These are phyloP conservation scores for Planoprotostelium fungivorum DNA, from an alignment of 78 protist genomes.

Conservation along the genomic window DNA sequence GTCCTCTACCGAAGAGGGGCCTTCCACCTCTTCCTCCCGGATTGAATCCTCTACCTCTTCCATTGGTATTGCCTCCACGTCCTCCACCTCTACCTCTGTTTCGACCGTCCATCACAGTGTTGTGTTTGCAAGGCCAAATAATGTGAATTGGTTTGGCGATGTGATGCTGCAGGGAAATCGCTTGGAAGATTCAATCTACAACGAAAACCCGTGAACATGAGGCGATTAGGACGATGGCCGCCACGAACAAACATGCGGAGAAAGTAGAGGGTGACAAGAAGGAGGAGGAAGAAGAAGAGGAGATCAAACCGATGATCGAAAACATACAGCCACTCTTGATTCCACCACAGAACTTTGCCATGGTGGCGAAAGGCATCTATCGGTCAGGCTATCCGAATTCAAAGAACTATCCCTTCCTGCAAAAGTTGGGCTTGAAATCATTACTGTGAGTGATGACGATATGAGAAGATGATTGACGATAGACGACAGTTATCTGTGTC, in stretches of 20 bases:
- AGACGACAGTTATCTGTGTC: conserved; percentile 21
- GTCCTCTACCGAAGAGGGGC: neutral
- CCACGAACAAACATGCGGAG: too few relatives aligned
- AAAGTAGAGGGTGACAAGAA: too few relatives aligned
- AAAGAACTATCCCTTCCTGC: conserved; percentile 77
- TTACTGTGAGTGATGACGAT: conserved; percentile 28
- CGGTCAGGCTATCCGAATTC: conserved; percentile 81
- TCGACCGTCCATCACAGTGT: neutral
- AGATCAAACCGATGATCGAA: neutral
- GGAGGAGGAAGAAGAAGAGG: neutral
- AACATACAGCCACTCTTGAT: conserved; percentile 31
- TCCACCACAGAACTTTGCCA: conserved; percentile 78
- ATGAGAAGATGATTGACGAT: too few relatives aligned
- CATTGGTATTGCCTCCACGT: neutral
- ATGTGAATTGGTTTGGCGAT: too few relatives aligned
- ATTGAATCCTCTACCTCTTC: neutral
- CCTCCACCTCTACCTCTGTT: neutral
- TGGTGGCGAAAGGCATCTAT: conserved; percentile 81
- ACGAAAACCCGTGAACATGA: too few relatives aligned
- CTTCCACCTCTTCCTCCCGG: neutral
- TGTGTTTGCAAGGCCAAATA: too few relatives aligned
- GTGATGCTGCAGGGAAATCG: too few relatives aligned
- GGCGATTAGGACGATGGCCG: too few relatives aligned
- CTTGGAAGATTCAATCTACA: too few relatives aligned
- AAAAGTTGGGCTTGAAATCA: conserved; percentile 64